phyloP scores from a whole-genome alignment of 495 filamentous ascomycete species.

The Penicillium atrosanguineum region DNA sequence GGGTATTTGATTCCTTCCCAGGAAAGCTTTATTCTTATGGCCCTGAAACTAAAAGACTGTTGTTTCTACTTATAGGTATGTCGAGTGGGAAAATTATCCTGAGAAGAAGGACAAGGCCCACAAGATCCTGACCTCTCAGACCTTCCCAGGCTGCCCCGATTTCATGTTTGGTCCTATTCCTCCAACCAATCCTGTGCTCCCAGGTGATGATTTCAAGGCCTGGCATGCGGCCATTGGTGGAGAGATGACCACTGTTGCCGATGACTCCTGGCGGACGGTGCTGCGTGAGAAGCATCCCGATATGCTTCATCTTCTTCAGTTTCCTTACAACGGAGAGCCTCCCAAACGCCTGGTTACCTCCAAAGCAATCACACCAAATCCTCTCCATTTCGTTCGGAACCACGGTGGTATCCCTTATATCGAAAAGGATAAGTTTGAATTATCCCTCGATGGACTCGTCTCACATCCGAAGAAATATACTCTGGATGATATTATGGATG shows the following conservation, averaged over 20 bases:
- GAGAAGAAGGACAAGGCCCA: slow-evolving; percentile 59
- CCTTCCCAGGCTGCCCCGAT: slow-evolving; percentile 57
- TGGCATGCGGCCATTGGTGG: slow-evolving; percentile 62
- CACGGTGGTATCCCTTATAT: slow-evolving; percentile 66
- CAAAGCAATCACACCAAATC: slow-evolving; percentile 57
- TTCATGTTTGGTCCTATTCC: slow-evolving; percentile 60
- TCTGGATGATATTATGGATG: slow-evolving; percentile 55
- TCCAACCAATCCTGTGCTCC: slow-evolving; percentile 59
- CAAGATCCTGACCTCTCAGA: slow-evolving; percentile 54
- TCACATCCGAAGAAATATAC: slow-evolving; percentile 51
- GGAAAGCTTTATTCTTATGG: neutral
- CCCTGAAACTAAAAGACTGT: neutral
- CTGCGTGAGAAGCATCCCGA: slow-evolving; percentile 59
- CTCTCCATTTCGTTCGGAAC: slow-evolving; percentile 64
- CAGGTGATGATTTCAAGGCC: slow-evolving; percentile 61
- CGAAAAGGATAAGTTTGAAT: slow-evolving; percentile 47
- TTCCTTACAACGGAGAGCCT: slow-evolving; percentile 70
- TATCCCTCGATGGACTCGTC: slow-evolving; percentile 58
- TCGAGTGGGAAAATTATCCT: slow-evolving; percentile 70
- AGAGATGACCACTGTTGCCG: slow-evolving; percentile 44
- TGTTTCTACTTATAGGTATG: slow-evolving; percentile 33
- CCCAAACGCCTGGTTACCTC: slow-evolving; percentile 48
- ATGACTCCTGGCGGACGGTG: slow-evolving; percentile 58
- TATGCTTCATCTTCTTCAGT: slow-evolving; percentile 68
- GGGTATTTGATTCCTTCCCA: slow-evolving; percentile 21